A percentile compares a stretch with the other conserved stretches of the same genome.
Evolutionary conservation across 2,329 filamentous ascomycete genomes (phyloP).

Genomic region (Beauveria caledonica): DNA sequence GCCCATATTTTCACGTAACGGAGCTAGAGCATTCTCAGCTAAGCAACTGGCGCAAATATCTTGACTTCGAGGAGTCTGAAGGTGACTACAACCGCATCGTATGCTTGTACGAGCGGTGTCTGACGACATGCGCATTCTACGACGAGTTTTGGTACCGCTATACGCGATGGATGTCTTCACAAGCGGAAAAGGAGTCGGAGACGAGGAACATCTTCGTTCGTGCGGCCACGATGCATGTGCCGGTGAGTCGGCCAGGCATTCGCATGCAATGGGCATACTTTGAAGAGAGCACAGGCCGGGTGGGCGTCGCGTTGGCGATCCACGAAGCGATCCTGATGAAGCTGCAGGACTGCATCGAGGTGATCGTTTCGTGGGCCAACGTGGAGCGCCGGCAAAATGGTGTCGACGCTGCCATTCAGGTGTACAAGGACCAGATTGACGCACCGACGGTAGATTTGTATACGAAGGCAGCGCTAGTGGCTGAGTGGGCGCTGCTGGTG

Average conservation of each 20-base stretch:
- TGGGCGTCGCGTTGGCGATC: slow-evolving; percentile 74
- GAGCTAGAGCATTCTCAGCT: slow-evolving; percentile 82
- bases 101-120: slow-evolving; percentile 86
- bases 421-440: slow-evolving; percentile 76
- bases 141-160: slow-evolving; percentile 99
- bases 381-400: slow-evolving; percentile 75
- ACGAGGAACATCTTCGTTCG: slow-evolving; percentile 86
- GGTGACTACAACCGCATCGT: slow-evolving; percentile 66
- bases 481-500: slow-evolving; percentile 77
- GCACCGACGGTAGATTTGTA: slow-evolving; percentile 62
- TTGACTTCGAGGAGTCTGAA: slow-evolving; percentile 89
- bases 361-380: slow-evolving; percentile 81
- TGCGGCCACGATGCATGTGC: slow-evolving; percentile 76
- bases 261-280: slow-evolving; percentile 90
- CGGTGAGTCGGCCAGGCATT: slow-evolving; percentile 74
- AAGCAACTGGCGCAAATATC: slow-evolving; percentile 87
- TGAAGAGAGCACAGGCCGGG: slow-evolving; percentile 73
- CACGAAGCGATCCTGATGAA: slow-evolving; percentile 70
- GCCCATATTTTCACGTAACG: slow-evolving; percentile 93
- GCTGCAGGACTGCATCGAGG: slow-evolving; percentile 77
- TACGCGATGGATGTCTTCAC: slow-evolving; percentile 82
- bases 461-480: slow-evolving; percentile 78
- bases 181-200: slow-evolving; percentile 76
- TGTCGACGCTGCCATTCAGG: slow-evolving; percentile 73
- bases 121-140: slow-evolving; percentile 89